Conservation (phyloP, 208 protist genomes). For the Acanthamoeba sp. region DNA sequence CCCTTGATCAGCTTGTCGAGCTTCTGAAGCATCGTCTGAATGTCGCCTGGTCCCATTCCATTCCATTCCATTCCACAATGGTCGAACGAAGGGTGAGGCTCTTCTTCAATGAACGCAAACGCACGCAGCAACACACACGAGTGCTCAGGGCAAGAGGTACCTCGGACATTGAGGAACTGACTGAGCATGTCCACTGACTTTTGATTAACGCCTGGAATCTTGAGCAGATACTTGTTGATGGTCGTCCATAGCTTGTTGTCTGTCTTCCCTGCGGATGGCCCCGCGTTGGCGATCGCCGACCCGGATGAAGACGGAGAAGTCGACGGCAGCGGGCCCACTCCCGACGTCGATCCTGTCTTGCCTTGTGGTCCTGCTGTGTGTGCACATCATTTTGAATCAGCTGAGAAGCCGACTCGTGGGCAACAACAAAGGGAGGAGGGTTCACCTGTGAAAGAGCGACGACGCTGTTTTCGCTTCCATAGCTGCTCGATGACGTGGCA, state of each 20-base stretch:
- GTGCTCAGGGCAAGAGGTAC: neutral
- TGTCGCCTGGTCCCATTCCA: conserved; percentile 9
- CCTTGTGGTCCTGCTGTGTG: neutral
- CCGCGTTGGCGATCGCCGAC: neutral
- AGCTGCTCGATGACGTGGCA: conserved; percentile 68
- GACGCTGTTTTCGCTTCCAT: conserved; percentile 29
- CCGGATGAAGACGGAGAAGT: neutral
- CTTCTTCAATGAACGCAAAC: too few relatives aligned
- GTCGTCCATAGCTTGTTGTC: conserved; percentile 43
- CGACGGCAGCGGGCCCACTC: neutral
- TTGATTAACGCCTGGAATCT: conserved; percentile 18
- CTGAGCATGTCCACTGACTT: conserved; percentile 6
- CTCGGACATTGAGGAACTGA: conserved; percentile 20
- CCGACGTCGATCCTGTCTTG: neutral
- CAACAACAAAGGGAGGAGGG: too few relatives aligned
- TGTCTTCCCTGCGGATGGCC: neutral
- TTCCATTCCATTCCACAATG: neutral
- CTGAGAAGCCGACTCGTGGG: too few relatives aligned
- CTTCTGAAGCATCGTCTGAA: conserved; percentile 20
- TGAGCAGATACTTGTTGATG: conserved; percentile 59
- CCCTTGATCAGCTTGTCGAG: conserved; percentile 32
- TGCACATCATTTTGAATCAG: too few relatives aligned
- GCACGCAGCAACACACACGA: neutral
- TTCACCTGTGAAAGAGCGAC: neutral
- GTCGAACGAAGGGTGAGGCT: too few relatives aligned